Percentiles rank a stretch among this genome's conserved stretches.
These are phyloP conservation scores for Lachnellula subtilissima DNA, from an alignment of 2,329 filamentous ascomycete genomes.

Conservation along the genomic window DNA sequence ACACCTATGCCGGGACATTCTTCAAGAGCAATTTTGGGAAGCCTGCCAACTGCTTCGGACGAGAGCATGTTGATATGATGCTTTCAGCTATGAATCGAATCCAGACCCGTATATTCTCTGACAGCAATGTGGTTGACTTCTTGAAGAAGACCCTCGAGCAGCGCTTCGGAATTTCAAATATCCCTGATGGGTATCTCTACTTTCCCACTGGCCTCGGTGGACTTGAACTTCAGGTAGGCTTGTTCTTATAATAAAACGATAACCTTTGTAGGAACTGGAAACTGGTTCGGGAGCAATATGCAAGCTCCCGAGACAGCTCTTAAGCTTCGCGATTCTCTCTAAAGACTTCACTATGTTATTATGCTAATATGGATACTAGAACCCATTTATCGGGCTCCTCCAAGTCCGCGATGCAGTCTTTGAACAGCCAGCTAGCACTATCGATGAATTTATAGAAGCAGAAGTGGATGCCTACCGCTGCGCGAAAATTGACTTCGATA, in stretches of 20 bases:
- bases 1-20: conserved; percentile 52
- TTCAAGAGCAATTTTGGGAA: conserved; percentile 54
- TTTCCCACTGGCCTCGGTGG: conserved; percentile 38
- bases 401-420: conserved; percentile 26
- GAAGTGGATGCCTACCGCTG: conserved; percentile 34
- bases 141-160: conserved; percentile 45
- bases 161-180: conserved; percentile 40
- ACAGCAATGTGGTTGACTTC: conserved; percentile 40
- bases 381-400: conserved; percentile 36
- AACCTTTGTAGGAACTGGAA: too few relatives aligned
- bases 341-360: too few relatives aligned
- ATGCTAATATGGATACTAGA: conserved; percentile 9
- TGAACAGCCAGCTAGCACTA: conserved; percentile 21
- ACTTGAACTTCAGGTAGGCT: conserved; percentile 31
- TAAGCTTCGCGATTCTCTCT: too few relatives aligned
- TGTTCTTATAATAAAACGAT: too few relatives aligned
- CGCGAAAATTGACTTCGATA: conserved; percentile 32
- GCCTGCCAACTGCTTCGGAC: conserved; percentile 50
- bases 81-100: conserved; percentile 48
- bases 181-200: conserved; percentile 40
- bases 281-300: too few relatives aligned
- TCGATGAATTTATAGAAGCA: conserved; percentile 29
- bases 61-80: conserved; percentile 50
- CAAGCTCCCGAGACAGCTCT: too few relatives aligned
- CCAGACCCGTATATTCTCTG: conserved; percentile 45